Conservation (phyloP, 176 grass and related monocot genomes). For the Miscanthus lutarioriparius region DNA sequence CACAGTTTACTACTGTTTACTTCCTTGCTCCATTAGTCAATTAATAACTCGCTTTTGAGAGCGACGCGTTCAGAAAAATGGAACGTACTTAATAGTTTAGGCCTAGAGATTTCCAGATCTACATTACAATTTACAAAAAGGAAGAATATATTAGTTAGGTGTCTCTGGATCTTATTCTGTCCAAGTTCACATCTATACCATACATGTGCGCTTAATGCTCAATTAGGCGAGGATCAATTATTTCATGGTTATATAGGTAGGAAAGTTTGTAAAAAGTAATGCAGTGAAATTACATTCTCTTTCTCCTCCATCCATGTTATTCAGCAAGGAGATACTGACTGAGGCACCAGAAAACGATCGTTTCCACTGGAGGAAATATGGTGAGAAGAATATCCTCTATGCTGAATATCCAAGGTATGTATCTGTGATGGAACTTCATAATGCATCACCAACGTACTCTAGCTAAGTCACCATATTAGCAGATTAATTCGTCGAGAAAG, state of each 20-base stretch:
- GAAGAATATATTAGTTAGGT: background rate
- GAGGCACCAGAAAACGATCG: conserved; percentile 39
- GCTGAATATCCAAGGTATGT: conserved; percentile 43
- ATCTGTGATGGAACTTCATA: conserved; percentile 12
- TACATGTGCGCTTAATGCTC: background rate
- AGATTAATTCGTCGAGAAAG: background rate
- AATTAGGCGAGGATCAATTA: background rate
- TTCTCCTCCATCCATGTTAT: background rate
- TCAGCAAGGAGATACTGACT: conserved; percentile 28
- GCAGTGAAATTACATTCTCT: background rate
- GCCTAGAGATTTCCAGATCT: background rate
- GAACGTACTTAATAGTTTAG: background rate
- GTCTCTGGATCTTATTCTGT: conserved; percentile 5
- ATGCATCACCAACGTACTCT: background rate
- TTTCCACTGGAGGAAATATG: conserved; percentile 62
- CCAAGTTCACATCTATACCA: background rate
- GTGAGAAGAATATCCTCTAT: conserved; percentile 49
- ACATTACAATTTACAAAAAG: background rate
- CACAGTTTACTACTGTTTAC: background rate
- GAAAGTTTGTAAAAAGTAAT: background rate
- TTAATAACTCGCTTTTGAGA: background rate
- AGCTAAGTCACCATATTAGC: background rate
- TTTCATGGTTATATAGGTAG: conserved; percentile 30
- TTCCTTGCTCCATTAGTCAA: background rate
- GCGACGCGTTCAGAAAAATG: background rate